Evolutionary conservation across 2,329 filamentous ascomycete genomes (phyloP).

Genomic region (Penicillium sp.): DNA sequence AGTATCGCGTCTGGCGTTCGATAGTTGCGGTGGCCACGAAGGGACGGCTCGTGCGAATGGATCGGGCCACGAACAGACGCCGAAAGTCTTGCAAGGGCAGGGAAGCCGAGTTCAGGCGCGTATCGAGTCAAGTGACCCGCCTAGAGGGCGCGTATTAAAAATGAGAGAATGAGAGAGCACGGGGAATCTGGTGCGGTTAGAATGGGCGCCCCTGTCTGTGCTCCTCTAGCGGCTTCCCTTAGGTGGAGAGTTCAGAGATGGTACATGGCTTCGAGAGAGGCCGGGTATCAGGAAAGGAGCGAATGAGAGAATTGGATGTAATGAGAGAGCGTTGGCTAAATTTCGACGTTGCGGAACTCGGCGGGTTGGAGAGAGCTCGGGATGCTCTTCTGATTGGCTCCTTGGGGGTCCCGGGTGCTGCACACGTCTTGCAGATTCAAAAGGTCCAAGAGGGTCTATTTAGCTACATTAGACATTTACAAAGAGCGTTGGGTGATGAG

Average conservation of each 20-base stretch:
- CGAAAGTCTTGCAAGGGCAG: slow-evolving; percentile 2
- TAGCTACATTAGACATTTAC: too few species aligned
- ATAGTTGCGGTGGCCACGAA: not conserved
- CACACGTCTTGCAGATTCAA: not conserved
- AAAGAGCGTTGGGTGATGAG: too few species aligned
- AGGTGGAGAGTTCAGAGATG: slow-evolving; percentile 6
- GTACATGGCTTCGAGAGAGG: slow-evolving; percentile 13
- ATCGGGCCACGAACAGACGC: not conserved
- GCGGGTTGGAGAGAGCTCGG: slow-evolving; percentile 29
- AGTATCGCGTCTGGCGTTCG: not conserved
- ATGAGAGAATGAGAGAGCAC: slow-evolving; percentile 4
- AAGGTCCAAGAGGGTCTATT: too few species aligned
- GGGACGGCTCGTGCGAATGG: not conserved
- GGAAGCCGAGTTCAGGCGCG: slow-evolving; percentile 21
- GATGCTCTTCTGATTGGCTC: slow-evolving; percentile 26
- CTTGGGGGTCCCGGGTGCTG: slow-evolving; percentile 5
- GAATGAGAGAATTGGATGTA: not conserved
- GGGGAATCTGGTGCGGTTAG: slow-evolving; percentile 1
- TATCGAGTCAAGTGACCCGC: slow-evolving; percentile 13
- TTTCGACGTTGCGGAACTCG: slow-evolving; percentile 30
- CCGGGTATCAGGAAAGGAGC: not conserved
- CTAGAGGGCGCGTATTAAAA: slow-evolving; percentile 6
- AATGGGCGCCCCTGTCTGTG: slow-evolving; percentile 21
- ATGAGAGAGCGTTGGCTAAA: slow-evolving; percentile 4
- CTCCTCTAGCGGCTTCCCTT: slow-evolving; percentile 22